These are phyloP conservation scores for Xylaria arbuscula DNA, from an alignment of 2,329 filamentous ascomycete genomes.

Conservation along the genomic window DNA sequence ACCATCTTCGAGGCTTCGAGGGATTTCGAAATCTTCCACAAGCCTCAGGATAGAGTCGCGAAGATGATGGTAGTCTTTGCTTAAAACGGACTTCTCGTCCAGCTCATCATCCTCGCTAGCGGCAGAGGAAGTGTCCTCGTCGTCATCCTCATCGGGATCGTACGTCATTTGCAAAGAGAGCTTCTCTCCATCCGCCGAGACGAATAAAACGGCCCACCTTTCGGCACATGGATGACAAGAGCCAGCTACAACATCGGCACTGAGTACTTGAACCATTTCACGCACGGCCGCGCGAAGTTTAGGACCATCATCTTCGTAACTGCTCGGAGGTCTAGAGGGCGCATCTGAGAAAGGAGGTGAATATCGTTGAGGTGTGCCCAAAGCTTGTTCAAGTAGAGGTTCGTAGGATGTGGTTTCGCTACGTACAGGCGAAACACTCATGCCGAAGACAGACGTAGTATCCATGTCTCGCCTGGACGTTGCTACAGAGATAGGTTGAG, in stretches of 20 bases:
- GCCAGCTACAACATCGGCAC: constrained; percentile 72
- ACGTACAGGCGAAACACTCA: constrained; percentile 76
- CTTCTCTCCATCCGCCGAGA: constrained; percentile 76
- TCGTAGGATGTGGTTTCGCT: constrained; percentile 76
- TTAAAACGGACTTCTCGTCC: constrained; percentile 70
- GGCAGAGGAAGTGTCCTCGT: constrained; percentile 71
- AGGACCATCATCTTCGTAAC: constrained; percentile 73
- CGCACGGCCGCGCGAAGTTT: constrained; percentile 74
- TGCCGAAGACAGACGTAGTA: constrained; percentile 76
- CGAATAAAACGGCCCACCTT: constrained; percentile 83
- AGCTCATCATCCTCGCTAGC: constrained; percentile 72
- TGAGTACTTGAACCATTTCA: constrained; percentile 75
- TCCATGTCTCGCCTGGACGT: constrained; percentile 69
- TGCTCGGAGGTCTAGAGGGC: constrained; percentile 55
- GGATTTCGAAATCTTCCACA: constrained; percentile 84
- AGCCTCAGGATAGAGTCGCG: constrained; percentile 84
- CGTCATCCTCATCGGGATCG: constrained; percentile 72
- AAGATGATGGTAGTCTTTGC: constrained; percentile 83
- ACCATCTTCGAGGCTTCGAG: constrained; percentile 71
- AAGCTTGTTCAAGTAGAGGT: constrained; percentile 66
- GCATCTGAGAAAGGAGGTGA: constrained; percentile 64
- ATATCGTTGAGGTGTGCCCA: constrained; percentile 63
- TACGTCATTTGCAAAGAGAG: constrained; percentile 79
- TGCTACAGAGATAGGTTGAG: constrained; percentile 73
- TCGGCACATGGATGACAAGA: constrained; percentile 83